Base-by-base conservation (phyloP, 768 basidiomycete species). In the Amanita muscaria region DNA sequence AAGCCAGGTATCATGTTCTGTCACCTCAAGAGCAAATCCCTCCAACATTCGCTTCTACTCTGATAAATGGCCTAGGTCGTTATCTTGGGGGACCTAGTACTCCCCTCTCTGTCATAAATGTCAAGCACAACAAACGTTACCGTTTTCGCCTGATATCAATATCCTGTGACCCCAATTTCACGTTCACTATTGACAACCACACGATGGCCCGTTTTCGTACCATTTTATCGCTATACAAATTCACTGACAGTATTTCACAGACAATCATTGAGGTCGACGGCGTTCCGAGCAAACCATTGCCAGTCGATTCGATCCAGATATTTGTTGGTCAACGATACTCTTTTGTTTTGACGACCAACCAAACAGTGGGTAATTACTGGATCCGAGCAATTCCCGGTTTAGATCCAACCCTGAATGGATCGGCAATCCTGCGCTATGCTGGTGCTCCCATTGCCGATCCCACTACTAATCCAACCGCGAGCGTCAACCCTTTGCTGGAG, bases 41-140 rank as follows among this genome's bases (percentile, higher is more conserved):
- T 6, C 53, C 60, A 0, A 45, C 45, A 2, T 25, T 64, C 0
- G 53, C 73, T 42, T 61, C 75, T 11, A 72, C 69, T 0, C 54
- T 80, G 8, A 76, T 80, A 36, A 79, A 79, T 33, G 76, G 76
- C 0, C 53, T 53, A 10, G 76, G 77, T 16, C 70, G 76, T 30
- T 70, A 65, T 51, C 4, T 49, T 5, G 67, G 62, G 4, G 74
- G 74, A 3, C 69, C 74, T 5, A 19, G 46, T 2, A 52, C 59
- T 2, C 53, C 62, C 1, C 61, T 78, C 19, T 51, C 77, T 0
- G 65, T 77, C 3, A 57, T 80, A 47, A 61, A 62, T 27, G 74
- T 80, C 18, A 35, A 53, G 3, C 47, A 41, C 0, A 65, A 66
- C 10, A 57, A 56, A 33, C 64, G 74, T 4, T 80, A 79, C 50